Evolutionary conservation across 257 asterid genomes (phyloP).

Genomic region (Przewalskia tangutica): DNA sequence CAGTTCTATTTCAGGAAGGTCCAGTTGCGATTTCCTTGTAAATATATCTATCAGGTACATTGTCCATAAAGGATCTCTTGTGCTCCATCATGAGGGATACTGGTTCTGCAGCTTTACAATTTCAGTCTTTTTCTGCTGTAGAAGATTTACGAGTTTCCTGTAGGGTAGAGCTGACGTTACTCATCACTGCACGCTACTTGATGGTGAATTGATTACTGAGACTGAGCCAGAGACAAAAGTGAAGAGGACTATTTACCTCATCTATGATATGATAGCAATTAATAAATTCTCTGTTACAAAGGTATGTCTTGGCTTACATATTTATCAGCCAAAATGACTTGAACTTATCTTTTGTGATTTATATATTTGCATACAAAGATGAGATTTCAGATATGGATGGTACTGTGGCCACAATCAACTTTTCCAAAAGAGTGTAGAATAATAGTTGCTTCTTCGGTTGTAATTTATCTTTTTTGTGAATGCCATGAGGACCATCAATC

Average conservation of each 20-base stretch:
- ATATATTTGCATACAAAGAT: neutral
- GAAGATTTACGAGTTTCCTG: conserved; percentile 3
- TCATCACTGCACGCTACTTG: conserved; percentile 9
- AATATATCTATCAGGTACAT: conserved; percentile 6
- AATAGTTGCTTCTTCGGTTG: neutral
- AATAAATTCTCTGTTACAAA: neutral
- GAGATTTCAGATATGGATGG: neutral
- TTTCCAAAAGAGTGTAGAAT: neutral
- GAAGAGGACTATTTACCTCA: conserved; percentile 7
- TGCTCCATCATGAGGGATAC: neutral
- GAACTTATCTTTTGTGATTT: neutral
- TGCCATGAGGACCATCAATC: neutral
- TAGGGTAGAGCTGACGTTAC: conserved; percentile 6
- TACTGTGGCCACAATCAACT: neutral
- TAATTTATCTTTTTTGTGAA: neutral
- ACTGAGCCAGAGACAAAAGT: conserved; percentile 5
- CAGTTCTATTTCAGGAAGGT: conserved; percentile 8
- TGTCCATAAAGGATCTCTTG: neutral
- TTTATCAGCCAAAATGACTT: conserved; percentile 4
- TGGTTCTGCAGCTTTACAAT: neutral
- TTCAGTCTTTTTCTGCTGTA: neutral
- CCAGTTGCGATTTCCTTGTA: conserved; percentile 13
- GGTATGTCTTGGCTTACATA: conserved; percentile 8
- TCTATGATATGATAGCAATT: conserved; percentile 9
- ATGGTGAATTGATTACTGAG: conserved; percentile 7